Evolutionary conservation across 2,329 filamentous ascomycete species (phyloP).

Genomic region (Leptosphaerulina australis): DNA sequence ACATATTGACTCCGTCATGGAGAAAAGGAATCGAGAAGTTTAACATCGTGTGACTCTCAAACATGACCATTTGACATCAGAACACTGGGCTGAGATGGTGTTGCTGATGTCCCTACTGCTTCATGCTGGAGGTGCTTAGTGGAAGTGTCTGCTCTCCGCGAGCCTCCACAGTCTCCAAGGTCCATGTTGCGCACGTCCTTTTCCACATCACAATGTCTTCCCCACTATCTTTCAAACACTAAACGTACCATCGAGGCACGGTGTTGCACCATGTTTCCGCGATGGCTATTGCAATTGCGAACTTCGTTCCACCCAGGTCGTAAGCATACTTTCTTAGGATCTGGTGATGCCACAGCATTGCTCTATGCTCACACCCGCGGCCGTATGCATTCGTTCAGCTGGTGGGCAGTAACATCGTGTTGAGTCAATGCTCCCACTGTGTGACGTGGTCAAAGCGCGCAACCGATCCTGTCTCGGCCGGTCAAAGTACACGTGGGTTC

Average conservation of each 20-base stretch:
- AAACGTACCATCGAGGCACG: not conserved
- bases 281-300: too few species aligned
- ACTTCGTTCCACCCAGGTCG: not conserved
- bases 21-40: constrained; percentile 3
- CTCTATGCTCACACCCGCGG: constrained; percentile 5
- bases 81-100: constrained; percentile 1
- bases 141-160: not conserved
- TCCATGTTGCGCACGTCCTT: constrained; percentile 1
- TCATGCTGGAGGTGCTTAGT: not conserved
- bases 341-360: not conserved
- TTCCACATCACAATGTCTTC: constrained; percentile 3
- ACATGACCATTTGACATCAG: not conserved
- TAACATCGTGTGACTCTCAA: constrained; percentile 1
- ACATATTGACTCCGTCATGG: constrained; percentile 19
- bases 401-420: not conserved
- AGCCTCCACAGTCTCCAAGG: not conserved
- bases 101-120: not conserved
- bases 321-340: not conserved
- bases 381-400: constrained; percentile 1
- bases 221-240: constrained; percentile 2
- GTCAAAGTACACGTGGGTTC: too few species aligned
- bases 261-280: not conserved
- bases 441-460: constrained; percentile 2
- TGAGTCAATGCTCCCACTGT: not conserved
- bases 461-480: too few species aligned